Evolutionary conservation across 2,329 filamentous ascomycete species (phyloP).

Genomic region (Endocalyx cinctus): DNA sequence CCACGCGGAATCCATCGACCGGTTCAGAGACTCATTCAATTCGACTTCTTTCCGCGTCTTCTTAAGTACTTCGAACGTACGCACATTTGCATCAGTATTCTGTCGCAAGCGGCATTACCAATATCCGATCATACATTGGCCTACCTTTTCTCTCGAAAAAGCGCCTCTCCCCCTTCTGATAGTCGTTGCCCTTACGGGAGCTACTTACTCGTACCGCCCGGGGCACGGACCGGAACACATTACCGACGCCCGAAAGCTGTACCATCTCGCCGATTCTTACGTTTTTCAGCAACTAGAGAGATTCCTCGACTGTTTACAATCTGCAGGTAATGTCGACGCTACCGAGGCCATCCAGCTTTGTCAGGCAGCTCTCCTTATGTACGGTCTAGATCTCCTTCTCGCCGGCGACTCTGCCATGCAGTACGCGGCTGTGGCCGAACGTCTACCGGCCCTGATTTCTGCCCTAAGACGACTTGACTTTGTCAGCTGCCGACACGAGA

Average conservation of each 20-base stretch:
- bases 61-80: constrained; percentile 5
- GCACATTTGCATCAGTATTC: constrained; percentile 4
- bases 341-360: constrained; percentile 3
- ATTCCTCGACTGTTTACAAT: background rate
- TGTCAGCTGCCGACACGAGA: background rate
- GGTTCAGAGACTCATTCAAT: background rate
- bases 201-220: constrained; percentile 7
- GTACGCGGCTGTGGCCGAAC: background rate
- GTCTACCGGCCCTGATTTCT: constrained; percentile 3
- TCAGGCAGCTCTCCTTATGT: constrained; percentile 9
- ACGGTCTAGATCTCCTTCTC: constrained; percentile 4
- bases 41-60: background rate
- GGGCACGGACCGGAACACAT: constrained; percentile 3
- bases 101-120: constrained; percentile 8
- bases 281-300: constrained; percentile 4
- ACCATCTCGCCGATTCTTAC: constrained; percentile 7
- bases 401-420: constrained; percentile 4
- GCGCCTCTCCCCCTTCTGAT: constrained; percentile 5
- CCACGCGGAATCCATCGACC: background rate
- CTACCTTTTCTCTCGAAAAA: constrained; percentile 6
- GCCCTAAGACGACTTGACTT: constrained; percentile 3
- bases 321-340: background rate
- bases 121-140: constrained; percentile 7
- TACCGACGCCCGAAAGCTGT: constrained; percentile 3
- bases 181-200: constrained; percentile 6